Conservation (phyloP, 2,329 filamentous ascomycete genomes). For the Xylariaceae sp. region DNA sequence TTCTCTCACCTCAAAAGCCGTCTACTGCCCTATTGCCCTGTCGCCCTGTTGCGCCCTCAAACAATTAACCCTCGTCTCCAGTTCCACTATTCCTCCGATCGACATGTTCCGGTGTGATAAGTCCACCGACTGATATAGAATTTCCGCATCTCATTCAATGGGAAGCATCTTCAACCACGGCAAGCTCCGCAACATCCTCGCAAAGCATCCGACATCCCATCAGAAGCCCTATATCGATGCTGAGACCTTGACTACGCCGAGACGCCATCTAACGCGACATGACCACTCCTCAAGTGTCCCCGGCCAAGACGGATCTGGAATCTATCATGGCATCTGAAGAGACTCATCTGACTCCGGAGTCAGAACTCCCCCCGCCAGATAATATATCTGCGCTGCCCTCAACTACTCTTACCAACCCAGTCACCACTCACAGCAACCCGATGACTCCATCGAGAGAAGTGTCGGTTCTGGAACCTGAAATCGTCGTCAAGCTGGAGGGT, state of each 20-base stretch:
- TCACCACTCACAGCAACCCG: constrained; percentile 19
- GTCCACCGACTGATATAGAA: constrained; percentile 19
- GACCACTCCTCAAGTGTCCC: constrained; percentile 26
- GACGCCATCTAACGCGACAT: constrained; percentile 28
- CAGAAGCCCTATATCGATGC: constrained; percentile 30
- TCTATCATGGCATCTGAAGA: constrained; percentile 27
- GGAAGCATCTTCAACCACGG: constrained; percentile 20
- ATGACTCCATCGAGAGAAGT: constrained; percentile 25
- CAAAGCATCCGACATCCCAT: constrained; percentile 26
- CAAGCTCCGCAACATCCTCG: constrained; percentile 25
- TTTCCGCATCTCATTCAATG: constrained; percentile 26
- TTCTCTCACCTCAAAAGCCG: no score
- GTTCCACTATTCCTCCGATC: constrained; percentile 8
- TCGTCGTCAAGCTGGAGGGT: constrained; percentile 30
- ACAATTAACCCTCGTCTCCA: constrained; percentile 22
- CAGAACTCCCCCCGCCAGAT: constrained; percentile 25
- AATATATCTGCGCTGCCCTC: constrained; percentile 24
- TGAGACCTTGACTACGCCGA: constrained; percentile 21
- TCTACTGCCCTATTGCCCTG: neutral
- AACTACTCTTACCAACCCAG: constrained; percentile 22
- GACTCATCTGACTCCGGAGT: constrained; percentile 29
- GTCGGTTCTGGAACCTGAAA: constrained; percentile 30
- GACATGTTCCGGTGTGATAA: constrained; percentile 22
- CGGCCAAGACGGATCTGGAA: constrained; percentile 27
- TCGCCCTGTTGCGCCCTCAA: constrained; percentile 8